phyloP scores from a whole-genome alignment of 78 protist species.

The Neovahlkampfia damariscottae region DNA sequence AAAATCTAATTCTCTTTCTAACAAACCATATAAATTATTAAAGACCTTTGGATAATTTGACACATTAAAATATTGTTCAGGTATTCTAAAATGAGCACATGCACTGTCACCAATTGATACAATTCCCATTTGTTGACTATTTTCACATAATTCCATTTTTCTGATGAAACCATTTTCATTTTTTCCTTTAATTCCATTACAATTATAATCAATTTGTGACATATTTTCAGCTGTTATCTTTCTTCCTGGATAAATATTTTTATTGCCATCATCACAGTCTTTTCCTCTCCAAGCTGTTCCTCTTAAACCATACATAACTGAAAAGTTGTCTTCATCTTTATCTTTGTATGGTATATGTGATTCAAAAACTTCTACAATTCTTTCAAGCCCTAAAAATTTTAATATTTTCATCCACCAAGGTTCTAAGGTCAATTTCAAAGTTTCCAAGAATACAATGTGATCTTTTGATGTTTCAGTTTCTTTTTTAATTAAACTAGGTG shows the following conservation, averaged over 20 bases:
- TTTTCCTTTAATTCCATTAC: conserved; percentile 69
- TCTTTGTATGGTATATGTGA: conserved; percentile 12
- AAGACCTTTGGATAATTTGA: conserved; percentile 23
- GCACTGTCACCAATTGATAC: conserved; percentile 64
- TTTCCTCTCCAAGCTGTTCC: conserved; percentile 74
- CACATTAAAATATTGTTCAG: too few relatives aligned
- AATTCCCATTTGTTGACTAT: conserved; percentile 34
- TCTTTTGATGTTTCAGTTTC: too few relatives aligned
- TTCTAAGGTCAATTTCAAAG: too few relatives aligned
- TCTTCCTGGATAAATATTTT: conserved; percentile 51
- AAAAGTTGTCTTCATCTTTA: conserved; percentile 29
- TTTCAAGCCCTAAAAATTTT: too few relatives aligned
- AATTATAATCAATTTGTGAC: conserved; percentile 44
- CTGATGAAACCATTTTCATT: conserved; percentile 28
- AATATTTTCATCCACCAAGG: too few relatives aligned
- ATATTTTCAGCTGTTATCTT: too few relatives aligned
- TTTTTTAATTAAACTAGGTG: too few relatives aligned
- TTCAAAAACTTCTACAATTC: neutral
- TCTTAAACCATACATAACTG: conserved; percentile 8
- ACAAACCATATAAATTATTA: too few relatives aligned
- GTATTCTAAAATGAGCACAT: conserved; percentile 40
- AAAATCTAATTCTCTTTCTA: conserved; percentile 64
- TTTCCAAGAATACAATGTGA: too few relatives aligned
- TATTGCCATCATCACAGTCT: conserved; percentile 62
- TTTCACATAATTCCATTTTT: conserved; percentile 37